These are phyloP conservation scores for Candolleomyces eurysporus DNA, from an alignment of 768 basidiomycete species.

Conservation along the genomic window DNA sequence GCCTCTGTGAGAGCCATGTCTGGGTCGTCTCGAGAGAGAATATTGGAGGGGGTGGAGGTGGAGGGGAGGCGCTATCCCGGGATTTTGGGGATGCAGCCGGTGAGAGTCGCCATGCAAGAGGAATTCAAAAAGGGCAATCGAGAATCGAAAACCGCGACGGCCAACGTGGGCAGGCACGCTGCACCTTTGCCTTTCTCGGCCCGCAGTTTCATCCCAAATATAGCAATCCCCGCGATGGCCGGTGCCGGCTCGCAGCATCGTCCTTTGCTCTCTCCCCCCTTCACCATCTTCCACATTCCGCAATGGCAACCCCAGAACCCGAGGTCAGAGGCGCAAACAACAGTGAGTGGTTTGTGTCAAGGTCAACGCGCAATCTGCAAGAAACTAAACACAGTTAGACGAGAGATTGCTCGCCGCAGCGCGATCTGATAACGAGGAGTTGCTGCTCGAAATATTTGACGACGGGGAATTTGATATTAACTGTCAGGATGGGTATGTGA, in stretches of 20 bases:
- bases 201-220: background rate
- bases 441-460: constrained; percentile 59
- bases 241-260: background rate
- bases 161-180: constrained; percentile 5
- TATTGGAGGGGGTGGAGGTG: no score
- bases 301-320: background rate
- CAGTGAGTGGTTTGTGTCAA: background rate
- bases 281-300: background rate
- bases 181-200: background rate
- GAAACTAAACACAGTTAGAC: constrained; percentile 38
- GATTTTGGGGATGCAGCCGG: background rate
- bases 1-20: constrained; percentile 7
- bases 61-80: constrained; percentile 1
- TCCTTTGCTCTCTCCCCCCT: background rate
- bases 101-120: background rate
- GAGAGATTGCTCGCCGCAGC: constrained; percentile 73
- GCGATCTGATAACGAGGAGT: constrained; percentile 67
- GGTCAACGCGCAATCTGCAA: background rate
- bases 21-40: background rate
- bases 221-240: background rate
- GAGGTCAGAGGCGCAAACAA: constrained; percentile 8
- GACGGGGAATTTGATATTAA: constrained; percentile 68
- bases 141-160: background rate
- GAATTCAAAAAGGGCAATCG: background rate
- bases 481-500: constrained; percentile 69